phyloP scores from a whole-genome alignment of 2,329 filamentous ascomycete species.

The Byssoonygena ceratinophila region DNA sequence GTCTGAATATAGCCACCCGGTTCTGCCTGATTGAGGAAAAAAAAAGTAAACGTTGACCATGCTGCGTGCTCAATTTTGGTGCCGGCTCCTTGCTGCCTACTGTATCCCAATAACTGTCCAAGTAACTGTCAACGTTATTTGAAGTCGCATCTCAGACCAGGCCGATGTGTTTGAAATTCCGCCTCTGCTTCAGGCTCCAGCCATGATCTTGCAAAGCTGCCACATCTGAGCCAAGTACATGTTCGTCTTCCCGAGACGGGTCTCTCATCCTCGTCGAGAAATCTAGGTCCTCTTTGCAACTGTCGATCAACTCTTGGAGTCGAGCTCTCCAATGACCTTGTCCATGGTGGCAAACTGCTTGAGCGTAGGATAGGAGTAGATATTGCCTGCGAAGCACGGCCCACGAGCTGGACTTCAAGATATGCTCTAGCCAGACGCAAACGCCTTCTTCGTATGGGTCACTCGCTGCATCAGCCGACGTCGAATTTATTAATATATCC shows the following conservation, averaged over 20 bases:
- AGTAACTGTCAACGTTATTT: no score
- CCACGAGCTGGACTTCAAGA: conserved; percentile 36
- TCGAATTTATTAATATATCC: conserved; percentile 25
- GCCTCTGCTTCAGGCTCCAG: conserved; percentile 18
- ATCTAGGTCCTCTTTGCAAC: not conserved
- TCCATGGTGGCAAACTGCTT: conserved; percentile 25
- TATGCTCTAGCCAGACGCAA: conserved; percentile 42
- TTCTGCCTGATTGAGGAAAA: no score
- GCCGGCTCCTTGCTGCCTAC: not conserved
- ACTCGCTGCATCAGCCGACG: conserved; percentile 17
- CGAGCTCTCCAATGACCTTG: conserved; percentile 9
- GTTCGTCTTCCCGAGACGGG: not conserved
- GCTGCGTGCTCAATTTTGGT: no score
- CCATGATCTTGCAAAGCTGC: conserved; percentile 12
- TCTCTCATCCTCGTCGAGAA: not conserved
- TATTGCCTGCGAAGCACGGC: conserved; percentile 20
- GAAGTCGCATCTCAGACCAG: no score
- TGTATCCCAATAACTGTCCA: not conserved
- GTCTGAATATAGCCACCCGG: no score
- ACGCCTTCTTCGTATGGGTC: conserved; percentile 35
- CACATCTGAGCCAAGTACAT: not conserved
- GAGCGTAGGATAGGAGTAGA: conserved; percentile 27
- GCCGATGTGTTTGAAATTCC: conserved; percentile 29
- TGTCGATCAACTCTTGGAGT: conserved; percentile 5
- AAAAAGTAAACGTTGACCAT: no score